These are phyloP conservation scores for barley (Hordeum vulgare) DNA, from an alignment of 176 grass and related monocot genomes.

Conservation along the genomic window MorexV3_pseudomolecules_assembly NC_058518.1:484388321-484388820, in stretches of 20 bases:
- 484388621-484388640: not conserved
- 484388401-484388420: not conserved
- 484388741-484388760: constrained; percentile 41
- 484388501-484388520: constrained; percentile 13
- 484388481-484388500: constrained; percentile 29
- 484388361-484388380: not conserved
- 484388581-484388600: not conserved
- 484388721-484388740: constrained; percentile 19
- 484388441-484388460: not conserved
- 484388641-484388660: constrained; percentile 36
- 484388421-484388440: not conserved
- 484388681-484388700: constrained; percentile 24
- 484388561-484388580: constrained; percentile 20
- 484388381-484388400: not conserved
- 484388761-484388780: constrained; percentile 23
- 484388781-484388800: constrained; percentile 1
- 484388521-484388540: not conserved
- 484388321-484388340: not conserved
- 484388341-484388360: not conserved
- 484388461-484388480: not conserved
- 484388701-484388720: not conserved
- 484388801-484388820: constrained; percentile 12
- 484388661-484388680: constrained; percentile 31
- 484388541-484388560: constrained; percentile 18
- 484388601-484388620: constrained; percentile 29